Evolutionary conservation across 2,329 filamentous ascomycete genomes (phyloP).

Genomic region (Cryphonectria carpinicola): DNA sequence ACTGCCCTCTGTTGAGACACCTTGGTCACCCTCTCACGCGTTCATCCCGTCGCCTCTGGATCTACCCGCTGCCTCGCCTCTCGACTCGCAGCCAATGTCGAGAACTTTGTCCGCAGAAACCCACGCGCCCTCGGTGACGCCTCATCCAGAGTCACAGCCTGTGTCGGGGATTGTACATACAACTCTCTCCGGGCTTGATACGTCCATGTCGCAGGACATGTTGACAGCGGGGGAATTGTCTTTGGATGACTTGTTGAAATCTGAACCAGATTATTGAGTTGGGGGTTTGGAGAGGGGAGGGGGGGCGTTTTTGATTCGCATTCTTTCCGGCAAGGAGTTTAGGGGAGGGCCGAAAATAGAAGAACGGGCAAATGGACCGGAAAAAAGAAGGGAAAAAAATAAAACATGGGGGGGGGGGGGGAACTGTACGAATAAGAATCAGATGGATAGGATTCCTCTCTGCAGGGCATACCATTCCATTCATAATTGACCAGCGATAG

Average conservation of each 20-base stretch:
- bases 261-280: not conserved
- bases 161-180: not conserved
- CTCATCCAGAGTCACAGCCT: not conserved
- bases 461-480: not conserved
- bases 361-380: not conserved
- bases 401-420: not conserved
- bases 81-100: not conserved
- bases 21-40: not conserved
- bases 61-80: not conserved
- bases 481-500: not conserved
- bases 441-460: not conserved
- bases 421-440: not conserved
- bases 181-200: not conserved
- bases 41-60: not conserved
- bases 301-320: not conserved
- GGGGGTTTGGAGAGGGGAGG: too few relatives aligned
- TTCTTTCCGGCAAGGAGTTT: constrained; percentile 11
- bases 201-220: not conserved
- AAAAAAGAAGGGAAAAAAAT: too few relatives aligned
- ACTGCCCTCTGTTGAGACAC: not conserved
- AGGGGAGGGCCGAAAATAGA: not conserved
- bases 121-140: not conserved
- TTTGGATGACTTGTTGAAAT: not conserved
- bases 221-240: not conserved
- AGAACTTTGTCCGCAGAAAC: not conserved